Evolutionary conservation across 108 stramenopile species (phyloP).

Genomic region (Cyclotella sp.): DNA sequence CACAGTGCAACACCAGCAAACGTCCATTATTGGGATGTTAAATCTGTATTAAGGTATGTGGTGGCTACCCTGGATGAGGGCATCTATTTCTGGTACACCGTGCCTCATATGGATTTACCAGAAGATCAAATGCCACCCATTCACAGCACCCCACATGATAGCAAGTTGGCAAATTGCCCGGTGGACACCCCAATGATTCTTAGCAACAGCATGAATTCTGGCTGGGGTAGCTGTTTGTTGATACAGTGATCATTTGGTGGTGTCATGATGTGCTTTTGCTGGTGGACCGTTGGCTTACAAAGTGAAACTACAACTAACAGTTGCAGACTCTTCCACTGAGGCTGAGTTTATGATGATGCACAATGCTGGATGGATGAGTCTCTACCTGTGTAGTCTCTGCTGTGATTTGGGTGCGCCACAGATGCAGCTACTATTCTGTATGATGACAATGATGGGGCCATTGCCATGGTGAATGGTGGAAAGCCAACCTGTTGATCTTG

Average conservation of each 20-base stretch:
- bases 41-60: neutral
- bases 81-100: constrained; percentile 33
- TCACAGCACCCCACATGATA: constrained; percentile 7
- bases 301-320: constrained; percentile 21
- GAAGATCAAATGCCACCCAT: constrained; percentile 2
- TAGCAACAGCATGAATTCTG: neutral
- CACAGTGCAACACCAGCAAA: neutral
- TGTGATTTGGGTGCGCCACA: neutral
- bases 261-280: constrained; percentile 18
- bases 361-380: neutral
- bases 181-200: neutral
- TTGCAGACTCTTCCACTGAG: neutral
- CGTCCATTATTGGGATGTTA: neutral
- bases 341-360: neutral
- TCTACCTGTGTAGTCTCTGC: neutral
- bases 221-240: neutral
- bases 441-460: constrained; percentile 1
- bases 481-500: too few species aligned
- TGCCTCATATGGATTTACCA: constrained; percentile 14
- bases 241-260: constrained; percentile 34
- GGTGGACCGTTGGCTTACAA: constrained; percentile 40
- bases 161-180: neutral
- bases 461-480: too few species aligned
- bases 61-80: neutral
- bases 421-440: neutral